These are phyloP conservation scores for Xylaria sp. DNA, from an alignment of 2,329 filamentous ascomycete species.

Conservation along the genomic window DNA sequence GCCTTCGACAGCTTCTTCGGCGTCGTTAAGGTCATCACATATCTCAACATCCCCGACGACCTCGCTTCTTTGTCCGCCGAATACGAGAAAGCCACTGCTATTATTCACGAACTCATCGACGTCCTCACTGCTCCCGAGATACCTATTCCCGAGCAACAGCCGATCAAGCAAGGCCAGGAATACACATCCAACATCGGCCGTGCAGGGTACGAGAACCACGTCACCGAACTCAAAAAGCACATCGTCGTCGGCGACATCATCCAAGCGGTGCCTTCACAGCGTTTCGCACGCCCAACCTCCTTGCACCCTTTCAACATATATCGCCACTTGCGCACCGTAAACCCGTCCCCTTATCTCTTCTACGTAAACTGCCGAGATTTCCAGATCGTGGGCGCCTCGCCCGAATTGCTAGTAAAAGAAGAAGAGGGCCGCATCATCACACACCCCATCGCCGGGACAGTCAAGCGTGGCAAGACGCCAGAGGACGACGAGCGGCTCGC, in stretches of 20 bases:
- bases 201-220: constrained; percentile 88
- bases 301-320: constrained; percentile 99
- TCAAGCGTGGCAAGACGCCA: constrained; percentile 79
- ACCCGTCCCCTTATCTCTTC: constrained; percentile 96
- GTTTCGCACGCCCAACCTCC: constrained; percentile 85
- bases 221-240: constrained; percentile 84
- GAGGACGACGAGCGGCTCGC: constrained; percentile 84
- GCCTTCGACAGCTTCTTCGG: constrained; percentile 96
- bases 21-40: constrained; percentile 91
- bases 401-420: constrained; percentile 91
- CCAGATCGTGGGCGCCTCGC: constrained; percentile 92
- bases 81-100: constrained; percentile 70
- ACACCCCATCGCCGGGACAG: constrained; percentile 95
- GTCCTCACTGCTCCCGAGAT: constrained; percentile 76
- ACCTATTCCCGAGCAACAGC: constrained; percentile 76
- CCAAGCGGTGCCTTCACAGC: constrained; percentile 93
- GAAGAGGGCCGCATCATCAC: constrained; percentile 88
- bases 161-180: constrained; percentile 74
- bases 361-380: constrained; percentile 92
- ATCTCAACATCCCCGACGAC: constrained; percentile 71
- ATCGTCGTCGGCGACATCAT: constrained; percentile 94
- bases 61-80: constrained; percentile 63
- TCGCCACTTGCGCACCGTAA: constrained; percentile 93
- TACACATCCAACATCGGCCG: constrained; percentile 93
- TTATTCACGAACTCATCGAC: constrained; percentile 70